Evolutionary conservation across 176 grass and related monocot genomes (phyloP), one percentile per base, ranked within the genome.

Genomic region (Triticum timopheevii): DNA sequence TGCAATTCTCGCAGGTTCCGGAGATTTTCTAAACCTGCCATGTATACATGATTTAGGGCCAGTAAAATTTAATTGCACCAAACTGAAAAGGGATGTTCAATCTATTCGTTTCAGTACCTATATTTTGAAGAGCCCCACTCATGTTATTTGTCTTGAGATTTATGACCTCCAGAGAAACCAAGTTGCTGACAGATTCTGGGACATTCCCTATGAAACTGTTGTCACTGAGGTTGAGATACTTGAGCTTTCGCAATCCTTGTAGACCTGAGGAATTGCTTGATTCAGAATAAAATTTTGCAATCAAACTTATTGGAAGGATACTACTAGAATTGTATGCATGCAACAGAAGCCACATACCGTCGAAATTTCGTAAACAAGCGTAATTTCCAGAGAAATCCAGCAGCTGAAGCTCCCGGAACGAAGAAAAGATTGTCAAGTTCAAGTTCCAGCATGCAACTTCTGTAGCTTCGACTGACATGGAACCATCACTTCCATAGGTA

Each of bases 401-500:
- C 13, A 73, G 71, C 39, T 73, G n/a, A 73, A 73, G 71, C 39
- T 45, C 70, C 3, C 9, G 70, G 42, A 73, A 45, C 3, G 39
- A 25, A 7, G 39, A 73, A 25, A 45, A 73, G 11, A 25, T 27
- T 40, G 39, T 73, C 71, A 73, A 27, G n/a, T 13, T 73, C 1
- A 85, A 3, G 12, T 47, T 24, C 83, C 61, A 85, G 71, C 39
- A 16, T 73, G 2, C 20, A 66, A 13, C 27, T 3, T 31, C 13
- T 5, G 0, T 17, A 3, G 1, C 0, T 30, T 2, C 0, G 6
- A 16, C 0, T 27, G 64, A 16, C 2, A 0, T 30, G 13, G 64
- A 31, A 31, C 27, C 64, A 31, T 65, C 25, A 65, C 11, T 13
- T 3, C 1, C 0, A 30, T 15, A 1, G 24, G 12, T 65, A 65